These are phyloP conservation scores for Kwoniella sp. DNA, from an alignment of 768 basidiomycete genomes.

Conservation along the genomic window DNA sequence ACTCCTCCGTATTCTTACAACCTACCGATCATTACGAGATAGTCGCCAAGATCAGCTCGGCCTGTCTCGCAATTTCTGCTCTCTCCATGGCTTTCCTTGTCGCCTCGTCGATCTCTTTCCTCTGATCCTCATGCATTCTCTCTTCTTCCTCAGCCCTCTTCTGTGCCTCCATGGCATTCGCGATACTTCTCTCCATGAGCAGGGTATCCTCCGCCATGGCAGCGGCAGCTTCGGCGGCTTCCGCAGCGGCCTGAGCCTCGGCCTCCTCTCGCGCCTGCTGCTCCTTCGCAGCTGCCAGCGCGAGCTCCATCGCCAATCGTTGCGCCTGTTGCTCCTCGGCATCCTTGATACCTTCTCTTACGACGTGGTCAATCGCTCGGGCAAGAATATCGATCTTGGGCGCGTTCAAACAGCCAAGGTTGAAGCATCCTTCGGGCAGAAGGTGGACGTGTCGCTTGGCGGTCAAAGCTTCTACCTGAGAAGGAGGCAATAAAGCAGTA, in stretches of 20 bases:
- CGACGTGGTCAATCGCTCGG: slow-evolving; percentile 44
- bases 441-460: slow-evolving; percentile 49
- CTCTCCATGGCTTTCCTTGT: slow-evolving; percentile 37
- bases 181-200: slow-evolving; percentile 31
- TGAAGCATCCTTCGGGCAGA: slow-evolving; percentile 52
- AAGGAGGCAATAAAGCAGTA: slow-evolving; percentile 39
- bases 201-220: slow-evolving; percentile 35
- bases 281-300: slow-evolving; percentile 41
- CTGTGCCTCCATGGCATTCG: slow-evolving; percentile 45
- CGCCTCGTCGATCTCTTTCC: slow-evolving; percentile 35
- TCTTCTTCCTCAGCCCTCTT: slow-evolving; percentile 38
- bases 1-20: no score
- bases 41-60: slow-evolving; percentile 46
- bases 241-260: slow-evolving; percentile 30
- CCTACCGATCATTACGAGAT: no score
- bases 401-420: slow-evolving; percentile 53
- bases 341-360: slow-evolving; percentile 41
- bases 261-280: slow-evolving; percentile 42
- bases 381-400: slow-evolving; percentile 49
- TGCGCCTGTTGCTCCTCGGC: slow-evolving; percentile 41
- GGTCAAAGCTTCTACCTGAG: slow-evolving; percentile 39
- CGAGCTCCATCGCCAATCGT: slow-evolving; percentile 41
- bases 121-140: slow-evolving; percentile 33
- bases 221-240: slow-evolving; percentile 17
- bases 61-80: slow-evolving; percentile 41